phyloP scores from a whole-genome alignment of 108 stramenopile genomes.

The Cafeteria roenbergensis region DNA sequence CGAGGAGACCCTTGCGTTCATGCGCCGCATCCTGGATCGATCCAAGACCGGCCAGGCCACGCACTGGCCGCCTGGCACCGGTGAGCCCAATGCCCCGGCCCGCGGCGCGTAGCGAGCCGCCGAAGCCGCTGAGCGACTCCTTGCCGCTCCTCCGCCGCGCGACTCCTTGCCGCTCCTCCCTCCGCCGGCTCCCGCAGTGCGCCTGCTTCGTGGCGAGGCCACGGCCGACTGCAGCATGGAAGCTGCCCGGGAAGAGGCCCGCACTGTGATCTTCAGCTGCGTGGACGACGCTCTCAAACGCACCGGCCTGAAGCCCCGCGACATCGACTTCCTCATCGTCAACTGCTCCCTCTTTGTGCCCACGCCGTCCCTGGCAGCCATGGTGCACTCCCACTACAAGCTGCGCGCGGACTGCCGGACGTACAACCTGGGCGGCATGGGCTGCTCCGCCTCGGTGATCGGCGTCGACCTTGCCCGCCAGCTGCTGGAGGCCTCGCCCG shows the following conservation, averaged over 20 bases:
- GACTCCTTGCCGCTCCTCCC: no score
- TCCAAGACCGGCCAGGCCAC: slow-evolving; percentile 79
- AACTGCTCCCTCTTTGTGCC: slow-evolving; percentile 94
- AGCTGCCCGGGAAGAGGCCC: slow-evolving; percentile 74
- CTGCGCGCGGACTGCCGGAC: slow-evolving; percentile 71
- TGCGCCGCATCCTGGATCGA: slow-evolving; percentile 69
- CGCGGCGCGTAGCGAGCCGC: no score
- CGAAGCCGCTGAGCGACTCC: no score
- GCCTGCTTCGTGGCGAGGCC: slow-evolving; percentile 42
- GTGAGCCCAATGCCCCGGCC: no score
- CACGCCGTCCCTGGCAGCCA: slow-evolving; percentile 86
- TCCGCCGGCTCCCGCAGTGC: no score
- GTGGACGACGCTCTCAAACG: slow-evolving; percentile 74
- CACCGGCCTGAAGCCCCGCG: slow-evolving; percentile 65
- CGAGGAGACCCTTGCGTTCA: slow-evolving; percentile 52
- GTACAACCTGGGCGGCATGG: slow-evolving; percentile 91
- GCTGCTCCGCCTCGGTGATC: slow-evolving; percentile 84
- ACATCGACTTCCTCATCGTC: slow-evolving; percentile 85
- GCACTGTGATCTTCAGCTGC: slow-evolving; percentile 75
- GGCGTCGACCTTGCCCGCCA: slow-evolving; percentile 75
- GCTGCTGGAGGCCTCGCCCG: slow-evolving; percentile 56
- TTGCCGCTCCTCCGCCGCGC: no score
- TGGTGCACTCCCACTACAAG: slow-evolving; percentile 77
- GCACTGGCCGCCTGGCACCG: slow-evolving; percentile 92
- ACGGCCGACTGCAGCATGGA: slow-evolving; percentile 68